These are phyloP conservation scores for Sesbania bispinosa DNA, from an alignment of 306 rosid species.

Conservation along the genomic window DNA sequence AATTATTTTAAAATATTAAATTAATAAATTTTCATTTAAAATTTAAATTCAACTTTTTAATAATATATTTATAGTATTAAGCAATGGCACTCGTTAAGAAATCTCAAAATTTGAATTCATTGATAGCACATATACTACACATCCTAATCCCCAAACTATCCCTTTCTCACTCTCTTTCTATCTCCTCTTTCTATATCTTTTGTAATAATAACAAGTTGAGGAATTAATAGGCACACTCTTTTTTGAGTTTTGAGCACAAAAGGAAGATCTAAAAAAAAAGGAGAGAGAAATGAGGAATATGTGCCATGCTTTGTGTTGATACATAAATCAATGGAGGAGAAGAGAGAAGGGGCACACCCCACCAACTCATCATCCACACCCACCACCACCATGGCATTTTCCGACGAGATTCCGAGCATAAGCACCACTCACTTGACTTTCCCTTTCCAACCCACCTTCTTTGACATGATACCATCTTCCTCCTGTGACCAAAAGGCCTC, in stretches of 20 bases:
- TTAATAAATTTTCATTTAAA: too few relatives aligned
- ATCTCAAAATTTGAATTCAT: slow-evolving; percentile 23
- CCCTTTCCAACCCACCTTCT: slow-evolving; percentile 34
- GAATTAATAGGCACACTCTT: slow-evolving; percentile 36
- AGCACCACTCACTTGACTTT: slow-evolving; percentile 34
- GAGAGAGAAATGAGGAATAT: slow-evolving; percentile 40
- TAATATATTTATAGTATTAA: not conserved
- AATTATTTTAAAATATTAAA: too few relatives aligned
- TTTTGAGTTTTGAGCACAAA: slow-evolving; percentile 42
- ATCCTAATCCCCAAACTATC: slow-evolving; percentile 23
- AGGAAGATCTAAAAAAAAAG: slow-evolving; percentile 13
- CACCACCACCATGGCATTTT: slow-evolving; percentile 36
- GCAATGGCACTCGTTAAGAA: not conserved
- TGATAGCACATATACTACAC: not conserved
- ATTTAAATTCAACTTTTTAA: too few relatives aligned
- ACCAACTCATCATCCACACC: slow-evolving; percentile 15
- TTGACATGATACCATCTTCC: slow-evolving; percentile 34
- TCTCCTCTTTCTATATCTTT: slow-evolving; percentile 25
- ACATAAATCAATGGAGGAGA: slow-evolving; percentile 58
- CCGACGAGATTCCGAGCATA: slow-evolving; percentile 41
- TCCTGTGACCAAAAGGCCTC: slow-evolving; percentile 33
- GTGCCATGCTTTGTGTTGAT: slow-evolving; percentile 38
- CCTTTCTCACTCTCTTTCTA: slow-evolving; percentile 4
- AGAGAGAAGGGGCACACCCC: slow-evolving; percentile 26
- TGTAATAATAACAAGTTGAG: slow-evolving; percentile 19